These are phyloP conservation scores for Lactifluus echinatus DNA, from an alignment of 768 basidiomycete genomes.

Conservation along the genomic window DNA sequence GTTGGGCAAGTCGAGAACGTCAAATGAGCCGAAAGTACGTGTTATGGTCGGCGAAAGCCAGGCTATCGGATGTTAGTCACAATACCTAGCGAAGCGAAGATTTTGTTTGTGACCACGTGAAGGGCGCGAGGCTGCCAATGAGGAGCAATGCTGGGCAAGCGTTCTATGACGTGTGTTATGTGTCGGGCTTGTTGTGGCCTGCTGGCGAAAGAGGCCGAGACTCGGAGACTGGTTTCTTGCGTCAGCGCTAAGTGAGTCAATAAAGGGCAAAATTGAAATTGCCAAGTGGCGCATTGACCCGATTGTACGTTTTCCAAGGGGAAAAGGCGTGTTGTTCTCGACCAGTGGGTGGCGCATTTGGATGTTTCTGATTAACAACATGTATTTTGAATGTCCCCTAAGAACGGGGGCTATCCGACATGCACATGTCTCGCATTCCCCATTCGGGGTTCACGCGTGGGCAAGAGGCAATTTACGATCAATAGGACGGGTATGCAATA, in stretches of 20 bases:
- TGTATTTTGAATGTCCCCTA: not conserved
- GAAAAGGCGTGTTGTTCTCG: slow-evolving; percentile 4
- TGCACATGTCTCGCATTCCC: not conserved
- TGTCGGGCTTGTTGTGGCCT: not conserved
- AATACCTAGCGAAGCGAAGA: not conserved
- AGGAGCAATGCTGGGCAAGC: not conserved
- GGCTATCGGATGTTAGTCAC: no score
- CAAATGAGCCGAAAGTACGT: not conserved
- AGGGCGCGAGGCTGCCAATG: not conserved
- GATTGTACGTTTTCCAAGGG: not conserved
- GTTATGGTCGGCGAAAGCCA: no score
- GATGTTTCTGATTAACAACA: not conserved
- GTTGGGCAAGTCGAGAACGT: not conserved
- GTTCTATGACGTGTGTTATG: slow-evolving; percentile 3
- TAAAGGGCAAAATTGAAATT: slow-evolving; percentile 5
- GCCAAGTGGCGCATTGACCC: slow-evolving; percentile 1
- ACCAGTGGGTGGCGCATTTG: not conserved
- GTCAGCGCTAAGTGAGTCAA: not conserved
- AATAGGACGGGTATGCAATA: not conserved
- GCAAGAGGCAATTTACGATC: not conserved
- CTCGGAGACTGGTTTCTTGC: slow-evolving; percentile 7
- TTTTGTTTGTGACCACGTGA: not conserved
- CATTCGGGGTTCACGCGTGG: not conserved
- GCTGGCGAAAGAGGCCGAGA: not conserved
- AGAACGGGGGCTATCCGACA: not conserved